A percentile compares a stretch with the other conserved stretches of the same genome.
These are phyloP conservation scores for Termitomyces sp. DNA, from an alignment of 768 basidiomycete species.

Conservation along the genomic window DNA sequence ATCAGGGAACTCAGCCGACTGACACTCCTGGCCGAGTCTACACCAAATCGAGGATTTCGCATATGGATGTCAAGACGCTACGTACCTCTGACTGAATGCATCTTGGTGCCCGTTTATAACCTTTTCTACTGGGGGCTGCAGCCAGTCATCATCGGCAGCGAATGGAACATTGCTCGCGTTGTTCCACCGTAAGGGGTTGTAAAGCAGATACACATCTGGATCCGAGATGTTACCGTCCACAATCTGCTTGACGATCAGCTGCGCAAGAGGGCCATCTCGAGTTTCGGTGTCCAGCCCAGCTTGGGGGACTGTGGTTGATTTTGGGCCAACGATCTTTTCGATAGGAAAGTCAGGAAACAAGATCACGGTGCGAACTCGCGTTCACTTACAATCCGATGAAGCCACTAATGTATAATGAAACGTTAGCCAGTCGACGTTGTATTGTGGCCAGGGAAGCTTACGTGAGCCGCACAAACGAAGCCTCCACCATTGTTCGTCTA, in stretches of 20 bases:
- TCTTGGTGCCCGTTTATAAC: constrained; percentile 47
- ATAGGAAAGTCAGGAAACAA: constrained; percentile 1
- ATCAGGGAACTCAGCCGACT: constrained; percentile 22
- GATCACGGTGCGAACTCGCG: background rate
- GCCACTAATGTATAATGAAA: constrained; percentile 29
- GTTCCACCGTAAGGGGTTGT: constrained; percentile 47
- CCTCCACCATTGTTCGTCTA: constrained; percentile 51
- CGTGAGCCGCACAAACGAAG: constrained; percentile 59
- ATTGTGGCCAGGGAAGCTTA: constrained; percentile 23
- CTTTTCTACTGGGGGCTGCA: constrained; percentile 36
- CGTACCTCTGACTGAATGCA: constrained; percentile 46
- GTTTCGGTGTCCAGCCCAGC: constrained; percentile 50
- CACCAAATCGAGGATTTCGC: background rate
- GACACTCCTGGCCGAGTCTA: constrained; percentile 46
- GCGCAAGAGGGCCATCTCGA: constrained; percentile 47
- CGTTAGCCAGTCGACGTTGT: background rate
- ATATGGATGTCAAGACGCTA: background rate
- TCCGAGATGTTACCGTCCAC: constrained; percentile 34
- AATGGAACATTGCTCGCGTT: constrained; percentile 43
- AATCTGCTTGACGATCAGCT: constrained; percentile 43
- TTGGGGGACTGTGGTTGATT: constrained; percentile 47
- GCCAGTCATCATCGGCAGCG: constrained; percentile 41
- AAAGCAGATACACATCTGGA: constrained; percentile 39
- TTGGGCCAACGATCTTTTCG: constrained; percentile 47
- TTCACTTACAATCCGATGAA: constrained; percentile 40